Conservation (phyloP, 2,329 filamentous ascomycete species). For the Colletotrichum zoysiae region DNA sequence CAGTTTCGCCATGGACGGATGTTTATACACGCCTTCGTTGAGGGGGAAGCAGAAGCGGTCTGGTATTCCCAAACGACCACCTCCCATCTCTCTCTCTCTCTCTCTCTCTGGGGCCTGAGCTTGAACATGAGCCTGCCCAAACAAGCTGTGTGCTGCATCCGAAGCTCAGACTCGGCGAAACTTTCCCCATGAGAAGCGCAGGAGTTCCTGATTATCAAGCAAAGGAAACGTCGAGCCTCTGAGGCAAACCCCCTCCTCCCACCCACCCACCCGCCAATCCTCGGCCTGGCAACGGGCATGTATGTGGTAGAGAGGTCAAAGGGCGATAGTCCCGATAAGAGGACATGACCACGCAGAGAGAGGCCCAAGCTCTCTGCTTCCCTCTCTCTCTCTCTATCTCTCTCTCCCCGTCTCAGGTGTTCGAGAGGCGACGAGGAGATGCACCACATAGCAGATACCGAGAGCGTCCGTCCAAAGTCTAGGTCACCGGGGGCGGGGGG, state of each 20-base stretch:
- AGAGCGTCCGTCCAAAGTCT: constrained; percentile 16
- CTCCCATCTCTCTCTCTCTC: not conserved
- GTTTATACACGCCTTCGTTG: not conserved
- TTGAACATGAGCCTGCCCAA: not conserved
- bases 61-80: not conserved
- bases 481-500: constrained; percentile 1
- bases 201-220: not conserved
- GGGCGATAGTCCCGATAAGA: constrained; percentile 22
- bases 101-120: not conserved
- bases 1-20: not conserved
- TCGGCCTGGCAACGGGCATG: constrained; percentile 15
- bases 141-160: not conserved
- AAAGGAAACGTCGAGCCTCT: not conserved
- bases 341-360: constrained; percentile 7
- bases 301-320: constrained; percentile 29
- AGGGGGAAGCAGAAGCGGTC: not conserved
- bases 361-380: constrained; percentile 17
- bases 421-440: not conserved
- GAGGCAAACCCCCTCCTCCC: too few species aligned
- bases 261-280: not conserved
- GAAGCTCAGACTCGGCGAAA: not conserved
- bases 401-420: not conserved
- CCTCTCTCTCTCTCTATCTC: constrained; percentile 9
- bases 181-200: not conserved
- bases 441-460: not conserved